Evolutionary conservation across 2,329 filamentous ascomycete species (phyloP), one percentile per base, ranked within the genome.

Genomic region (Pseudopithomyces maydicus): DNA sequence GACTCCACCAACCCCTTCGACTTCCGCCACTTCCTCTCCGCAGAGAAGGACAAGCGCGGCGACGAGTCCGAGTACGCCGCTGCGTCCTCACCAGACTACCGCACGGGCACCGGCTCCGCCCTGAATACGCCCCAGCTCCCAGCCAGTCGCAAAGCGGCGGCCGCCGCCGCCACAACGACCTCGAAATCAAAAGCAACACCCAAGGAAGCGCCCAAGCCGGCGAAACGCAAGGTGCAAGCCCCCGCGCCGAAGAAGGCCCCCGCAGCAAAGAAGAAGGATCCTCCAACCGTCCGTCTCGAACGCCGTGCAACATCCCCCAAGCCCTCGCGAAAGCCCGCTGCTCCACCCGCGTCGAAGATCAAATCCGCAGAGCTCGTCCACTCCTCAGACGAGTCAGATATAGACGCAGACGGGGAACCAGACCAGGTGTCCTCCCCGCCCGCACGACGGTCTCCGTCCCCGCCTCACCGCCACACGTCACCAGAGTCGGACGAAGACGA

Each of bases 1-100:
- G 80, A 82, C 35, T 66, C 74, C 3, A 62, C 70, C 59, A 82
- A 82, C 57, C 80, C 80, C 0, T 82, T 77, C 64, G 80, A 82
- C 63, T 82, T 77, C 62, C 68, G 80, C n/a, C 79, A 81, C 54
- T 81, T 80, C 63, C 61, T 82, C 41, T 68, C 62, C 20, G 68
- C 65, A 6, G 66, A 67, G 54, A 63, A 64, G 33, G 71, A 70
- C 29, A 77, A 73, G 62, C 66, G 68, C 15, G 68, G 64, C 62
- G 69, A 74, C 26, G 70, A 70, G n/a, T 70, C 65, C 1, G 71
- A 73, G 11, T 70, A 68, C 41, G 63, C 59, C 7, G 62, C 60
- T 20, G 64, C 66, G 0, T 66, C 62, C 11, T 71, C 67, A 3
- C 72, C 74, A 47, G 73, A 74, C 54, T 67, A 66, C 43, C 55